Base-by-base conservation (phyloP, 768 basidiomycete species). In the Collybia mongolica region DNA sequence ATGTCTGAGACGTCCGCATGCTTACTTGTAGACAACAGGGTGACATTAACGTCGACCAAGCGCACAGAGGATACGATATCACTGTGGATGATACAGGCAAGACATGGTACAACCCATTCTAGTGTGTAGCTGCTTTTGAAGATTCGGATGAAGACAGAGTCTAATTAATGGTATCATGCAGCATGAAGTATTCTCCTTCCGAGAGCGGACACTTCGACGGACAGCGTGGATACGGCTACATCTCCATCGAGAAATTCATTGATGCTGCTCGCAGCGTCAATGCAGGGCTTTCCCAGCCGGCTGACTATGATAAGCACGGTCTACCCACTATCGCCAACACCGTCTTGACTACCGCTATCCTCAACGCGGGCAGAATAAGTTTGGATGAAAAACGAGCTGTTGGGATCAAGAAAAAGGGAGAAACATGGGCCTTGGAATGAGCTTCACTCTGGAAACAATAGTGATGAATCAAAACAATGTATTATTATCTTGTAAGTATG, bases 161-260 rank as follows among this genome's bases (percentile, higher is more conserved):
- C 49, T 58, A 35, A 48, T 29, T 23, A 48, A 35, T 39, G 29
- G 19, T n/a, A 50, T 52, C 44, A 49, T 48, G 23, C 65, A 90
- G 90, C 72, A 95, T 96, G 88, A 96, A 95, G 62, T 96, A 96
- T 69, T 88, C 91, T 35, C 90, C 92, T 4, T 92, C 90, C 46
- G 90, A 90, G 70, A 88, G 81, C 49, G 94, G 93, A 5, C 88
- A 92, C 69, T 96, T 97, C 63, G 94, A 96, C 61, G 94, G 94
- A 23, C 94, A 95, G 70, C 82, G 87, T 49, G 93, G 93, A 14
- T 97, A 97, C 66, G 94, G 90, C 53, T 84, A 96, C 65, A 74
- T 95, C 60, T 93, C 90, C 15, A 90, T 95, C 59, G 93, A 93
- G 69, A 94, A 90, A 69, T 95, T 95, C 69, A 74, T 96, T 64